Base-by-base conservation (phyloP, 1,284 basidiomycete species). In the Mycena sp. region DNA sequence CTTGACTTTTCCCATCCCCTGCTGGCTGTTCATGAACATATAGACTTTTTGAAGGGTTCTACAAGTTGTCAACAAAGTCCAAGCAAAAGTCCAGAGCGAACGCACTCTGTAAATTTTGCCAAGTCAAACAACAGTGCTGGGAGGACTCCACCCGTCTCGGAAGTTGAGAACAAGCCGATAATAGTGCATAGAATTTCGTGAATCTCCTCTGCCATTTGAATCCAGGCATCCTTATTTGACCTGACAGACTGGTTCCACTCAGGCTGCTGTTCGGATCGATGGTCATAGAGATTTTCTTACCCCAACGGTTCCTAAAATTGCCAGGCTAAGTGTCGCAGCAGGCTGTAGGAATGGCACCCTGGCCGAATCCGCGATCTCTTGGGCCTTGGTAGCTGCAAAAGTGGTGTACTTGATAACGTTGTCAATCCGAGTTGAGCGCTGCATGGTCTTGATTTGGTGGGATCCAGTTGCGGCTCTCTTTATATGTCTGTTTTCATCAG, bases 181-280 rank as follows among this genome's bases (percentile, higher is more conserved):
- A 63, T 40, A 4, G 35, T 17, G 21, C 61, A 63, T 10, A 63
- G 16, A n/a, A 57, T 52, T 11, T 58, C 55, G 35, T 63, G 54
- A 3, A 58, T 41, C 12, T 54, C 54, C 25, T 57, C 54, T 5
- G 52, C 3, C 14, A 57, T 38, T 16, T 9, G 5, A 16, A 25
- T 16, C 30, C 23, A 37, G 11, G 25, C 35, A 4, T 37, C 56
- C 35, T 6, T 49, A 17, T 50, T 26, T 3, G 56, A 3, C 38
- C 32, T 58, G 12, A 23, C 35, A 3, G 35, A 14, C 48, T 49
- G 17, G 12, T 16, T n/a, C 17, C n/a, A 30, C 28, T 17, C 7
- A 11, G n/a, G 16, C 16, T 6, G 25, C 10, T 29, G 48, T 16
- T 6, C 7, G n/a, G 21, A 17, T 6, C 26, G 2, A 6, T 16